phyloP scores from a whole-genome alignment of 2,329 filamentous ascomycete species.

The Exophiala spinifera region DNA sequence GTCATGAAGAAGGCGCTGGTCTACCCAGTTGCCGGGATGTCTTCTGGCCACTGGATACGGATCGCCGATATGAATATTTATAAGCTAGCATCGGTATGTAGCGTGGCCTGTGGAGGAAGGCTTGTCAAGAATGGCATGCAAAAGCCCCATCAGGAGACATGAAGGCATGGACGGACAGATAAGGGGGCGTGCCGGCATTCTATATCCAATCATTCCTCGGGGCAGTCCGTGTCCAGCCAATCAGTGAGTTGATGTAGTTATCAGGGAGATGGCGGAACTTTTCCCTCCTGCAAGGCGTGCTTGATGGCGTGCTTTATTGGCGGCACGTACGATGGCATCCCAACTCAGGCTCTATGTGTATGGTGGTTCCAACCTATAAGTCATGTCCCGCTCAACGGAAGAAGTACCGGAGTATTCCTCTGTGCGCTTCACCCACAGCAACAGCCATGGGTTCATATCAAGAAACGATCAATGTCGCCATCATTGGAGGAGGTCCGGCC shows the following conservation, averaged over 20 bases:
- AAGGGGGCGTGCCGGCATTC: not conserved
- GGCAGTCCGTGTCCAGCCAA: not conserved
- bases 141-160: not conserved
- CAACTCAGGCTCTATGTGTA: not conserved
- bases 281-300: no score
- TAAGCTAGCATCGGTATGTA: not conserved
- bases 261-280: no score
- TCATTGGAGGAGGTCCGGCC: conserved; percentile 40
- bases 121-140: not conserved
- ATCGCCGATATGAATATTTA: not conserved
- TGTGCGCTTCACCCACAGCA: not conserved
- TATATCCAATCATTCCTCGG: not conserved
- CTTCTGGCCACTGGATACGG: not conserved
- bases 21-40: not conserved
- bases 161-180: not conserved
- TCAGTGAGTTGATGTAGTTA: not conserved
- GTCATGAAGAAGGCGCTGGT: not conserved
- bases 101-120: not conserved
- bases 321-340: not conserved
- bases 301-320: not conserved
- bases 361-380: not conserved
- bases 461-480: conserved; percentile 31
- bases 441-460: conserved; percentile 9
- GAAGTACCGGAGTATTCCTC: not conserved
- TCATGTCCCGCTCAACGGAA: not conserved